These are phyloP conservation scores for Ulmus americana DNA, from an alignment of 331 rosid species.

Conservation along the genomic window DNA sequence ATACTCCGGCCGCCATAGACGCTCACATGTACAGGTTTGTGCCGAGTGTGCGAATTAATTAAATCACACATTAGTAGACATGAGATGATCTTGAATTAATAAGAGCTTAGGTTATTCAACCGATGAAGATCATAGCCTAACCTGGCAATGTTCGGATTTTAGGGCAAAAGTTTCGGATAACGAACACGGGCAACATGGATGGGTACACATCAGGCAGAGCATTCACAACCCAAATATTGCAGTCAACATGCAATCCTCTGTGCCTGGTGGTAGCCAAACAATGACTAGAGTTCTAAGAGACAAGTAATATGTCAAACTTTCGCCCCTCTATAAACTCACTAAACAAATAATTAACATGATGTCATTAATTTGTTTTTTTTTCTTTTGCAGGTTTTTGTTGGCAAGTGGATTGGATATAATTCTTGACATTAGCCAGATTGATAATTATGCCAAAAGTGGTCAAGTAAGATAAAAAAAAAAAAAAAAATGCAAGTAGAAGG, in stretches of 20 bases:
- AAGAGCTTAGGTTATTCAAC: too few relatives aligned
- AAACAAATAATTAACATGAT: too few relatives aligned
- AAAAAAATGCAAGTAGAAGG: too few relatives aligned
- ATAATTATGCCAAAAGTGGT: conserved; percentile 39
- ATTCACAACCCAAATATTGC: conserved; percentile 91
- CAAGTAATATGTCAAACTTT: conserved; percentile 33
- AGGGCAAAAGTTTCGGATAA: conserved; percentile 64
- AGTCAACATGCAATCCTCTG: conserved; percentile 65
- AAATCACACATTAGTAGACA: too few relatives aligned
- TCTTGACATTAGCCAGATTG: conserved; percentile 51
- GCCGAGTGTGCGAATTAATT: too few relatives aligned
- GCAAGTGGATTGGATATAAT: conserved; percentile 50
- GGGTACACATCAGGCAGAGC: conserved; percentile 80
- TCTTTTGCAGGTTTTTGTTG: conserved; percentile 45
- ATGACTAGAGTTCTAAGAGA: conserved; percentile 63
- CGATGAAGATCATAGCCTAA: neutral
- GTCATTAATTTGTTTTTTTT: neutral
- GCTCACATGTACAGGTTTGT: conserved; percentile 80
- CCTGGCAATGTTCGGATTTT: conserved; percentile 15
- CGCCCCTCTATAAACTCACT: too few relatives aligned
- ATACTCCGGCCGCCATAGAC: conserved; percentile 57
- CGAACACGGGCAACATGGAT: conserved; percentile 59
- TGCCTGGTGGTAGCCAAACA: conserved; percentile 56
- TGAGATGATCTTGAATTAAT: too few relatives aligned
- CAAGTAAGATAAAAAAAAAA: conserved; percentile 12